Evolutionary conservation across 768 basidiomycete species (phyloP), one percentile per base, ranked within the genome.

Genomic region (Russula compacta): DNA sequence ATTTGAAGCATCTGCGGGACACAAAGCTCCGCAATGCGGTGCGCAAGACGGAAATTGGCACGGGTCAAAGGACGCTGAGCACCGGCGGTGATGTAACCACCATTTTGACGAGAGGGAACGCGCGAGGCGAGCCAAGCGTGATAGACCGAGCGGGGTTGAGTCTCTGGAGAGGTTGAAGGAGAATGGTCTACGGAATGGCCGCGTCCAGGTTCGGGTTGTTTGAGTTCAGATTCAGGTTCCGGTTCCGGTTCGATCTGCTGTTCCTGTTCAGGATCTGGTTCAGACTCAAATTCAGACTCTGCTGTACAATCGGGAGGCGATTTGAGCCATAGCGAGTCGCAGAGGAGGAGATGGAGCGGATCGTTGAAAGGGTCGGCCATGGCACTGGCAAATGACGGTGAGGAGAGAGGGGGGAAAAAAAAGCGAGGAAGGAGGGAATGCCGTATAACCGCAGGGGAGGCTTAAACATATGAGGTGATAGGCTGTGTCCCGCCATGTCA

Each of bases 21-120:
- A 68, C 81, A 85, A 12, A 75, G 75, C 59, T 76, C 77, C 12
- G 81, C 69, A 63, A 88, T 81, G 39, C 76, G 73, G 57, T 74
- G 72, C 8, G 89, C 89, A 19, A 87, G 78, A 48, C 70, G 73
- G 47, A 82, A 67, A 71, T 89, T 90, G 15, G 71, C 67, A 50
- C 78, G 66, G 53, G 78, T 83, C 62, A 92, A 67, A n/a, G 80
- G 76, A 43, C 89, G 82, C 64, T 83, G 85, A 43, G 82, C 83
- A 49, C 90, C 90, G 38, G 90, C 83, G 77, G 70, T 72, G 62
- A 65, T 69, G 36, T 73, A 57, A 21, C 60, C 57, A 17, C 49
- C 29, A 43, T 54, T 65, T 19, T 56, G 44, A 29, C 21, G 17
- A 14, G 67, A 53, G 19, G 65, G 50, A 46, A 60, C 48, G 21